Evolutionary conservation across 2,329 filamentous ascomycete species (phyloP), one percentile per base, ranked within the genome.

Genomic region (Gaeumannomyces tritici): DNA sequence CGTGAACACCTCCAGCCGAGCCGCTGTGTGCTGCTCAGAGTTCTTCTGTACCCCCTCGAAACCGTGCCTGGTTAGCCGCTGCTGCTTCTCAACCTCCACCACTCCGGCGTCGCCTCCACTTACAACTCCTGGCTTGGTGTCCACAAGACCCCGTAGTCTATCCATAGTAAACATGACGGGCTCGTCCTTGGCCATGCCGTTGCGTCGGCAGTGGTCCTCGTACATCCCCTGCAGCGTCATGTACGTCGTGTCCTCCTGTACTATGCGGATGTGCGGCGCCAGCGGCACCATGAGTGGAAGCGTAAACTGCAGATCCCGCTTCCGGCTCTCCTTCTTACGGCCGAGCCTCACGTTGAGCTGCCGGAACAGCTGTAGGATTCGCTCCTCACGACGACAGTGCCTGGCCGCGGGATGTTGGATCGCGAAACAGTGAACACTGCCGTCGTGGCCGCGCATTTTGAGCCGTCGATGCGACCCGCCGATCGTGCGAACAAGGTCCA

Each of bases 401-500:
- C 95, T 82, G 4, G 93, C 91, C 2, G 95, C 93, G 4, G 95
- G 96, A 73, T 98, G 93, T 72, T 99, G 96, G 47, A 99, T 91
- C 3, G 93, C 93, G 76, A 97, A 99, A 9, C 91, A 85, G 79
- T 99, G 95, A n/a, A 96, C 80, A 71, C 93, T 98, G 67, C 96
- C 95, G 75, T 99, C 96, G 72, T 98, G 93, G 21, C 95, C 96
- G 66, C 96, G 90, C 73, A 99, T 98, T 78, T 92, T 96, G 68
- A 99, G 83, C 58, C 96, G 86, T 35, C 95, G 87, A 75, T 98
- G 93, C 60, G 93, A 98, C 33, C 93, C 89, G 62, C 92, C 92
- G 69, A 96, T 91, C 12, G 89, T 91, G 62, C 95, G 88, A 55
- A 99, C 90, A 61, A 98, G 82, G 69, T 99, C 93, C 26, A 99